Percentiles rank a stretch among this genome's conserved stretches.
These are phyloP conservation scores for Irpex sp. DNA, from an alignment of 1,284 basidiomycete genomes.

Conservation along the genomic window DNA sequence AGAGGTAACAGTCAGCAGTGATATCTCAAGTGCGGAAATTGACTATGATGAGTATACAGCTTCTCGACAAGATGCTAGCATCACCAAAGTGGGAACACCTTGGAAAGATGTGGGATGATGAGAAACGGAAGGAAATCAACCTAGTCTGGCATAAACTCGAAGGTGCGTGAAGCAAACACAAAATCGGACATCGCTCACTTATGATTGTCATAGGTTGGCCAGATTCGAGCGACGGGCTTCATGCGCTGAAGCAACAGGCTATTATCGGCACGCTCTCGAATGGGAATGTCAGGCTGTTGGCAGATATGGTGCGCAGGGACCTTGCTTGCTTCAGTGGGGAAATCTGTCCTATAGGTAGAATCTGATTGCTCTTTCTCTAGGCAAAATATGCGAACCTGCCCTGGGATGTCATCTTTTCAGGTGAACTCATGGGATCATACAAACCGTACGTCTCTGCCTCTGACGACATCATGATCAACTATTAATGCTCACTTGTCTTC, in stretches of 20 bases:
- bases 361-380: constrained; percentile 30
- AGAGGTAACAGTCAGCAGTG: constrained; percentile 32
- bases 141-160: constrained; percentile 54
- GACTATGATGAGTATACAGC: constrained; percentile 28
- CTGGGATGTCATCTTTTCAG: constrained; percentile 60
- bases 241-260: constrained; percentile 44
- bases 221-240: constrained; percentile 46
- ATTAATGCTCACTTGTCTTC: neutral
- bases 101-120: constrained; percentile 36
- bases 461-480: neutral
- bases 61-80: constrained; percentile 51
- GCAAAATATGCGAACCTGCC: constrained; percentile 56
- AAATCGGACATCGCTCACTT: neutral
- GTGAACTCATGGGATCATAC: constrained; percentile 54
- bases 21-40: neutral
- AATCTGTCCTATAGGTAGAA: too few species aligned
- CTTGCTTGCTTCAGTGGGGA: too few species aligned
- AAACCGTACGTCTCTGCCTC: constrained; percentile 48
- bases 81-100: constrained; percentile 42
- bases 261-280: constrained; percentile 58
- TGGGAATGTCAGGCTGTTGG: constrained; percentile 54
- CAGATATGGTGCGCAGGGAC: constrained; percentile 59
- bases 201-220: constrained; percentile 43
- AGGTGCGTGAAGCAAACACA: constrained; percentile 28
- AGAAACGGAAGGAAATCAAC: constrained; percentile 40